Base-by-base conservation (phyloP, 148 eudicot species). In the Drosera capensis region DNA sequence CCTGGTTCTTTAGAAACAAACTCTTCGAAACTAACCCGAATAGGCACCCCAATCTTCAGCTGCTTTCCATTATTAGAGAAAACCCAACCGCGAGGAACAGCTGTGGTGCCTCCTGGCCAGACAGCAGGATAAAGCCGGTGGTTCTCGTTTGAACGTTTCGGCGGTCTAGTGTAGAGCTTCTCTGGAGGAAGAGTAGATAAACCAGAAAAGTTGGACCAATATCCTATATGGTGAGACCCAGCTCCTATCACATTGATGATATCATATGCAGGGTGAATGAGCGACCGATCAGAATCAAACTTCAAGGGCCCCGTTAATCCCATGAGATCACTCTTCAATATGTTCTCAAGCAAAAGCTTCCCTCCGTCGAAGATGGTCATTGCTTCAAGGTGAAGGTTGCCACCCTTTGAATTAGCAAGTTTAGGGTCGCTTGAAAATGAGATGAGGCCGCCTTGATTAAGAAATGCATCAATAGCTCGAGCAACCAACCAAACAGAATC, bases 71-170 rank as follows among this genome's bases (percentile, higher is more conserved):
- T 75, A 49, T 66, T 78, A 14, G 99, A 95, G 60, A 90, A 90
- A 59, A 80, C 87, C 93, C 99, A 90, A 25, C 99, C 99, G 58
- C 99, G 93, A 40, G 99, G 99, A 18, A 46, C 56, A 13, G 44
- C 30, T 13, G 65, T 64, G 14, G 81, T 50, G 19, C 85, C 82
- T 54, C 85, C 99, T 1, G 99, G 95, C 99, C 99, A 90, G 45
- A 84, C 25, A 34, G 73, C 82, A 51, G 79, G 70, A 30, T 69
- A 43, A 18, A 90, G 66, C 7, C 53, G 47, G 44, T 73, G 85
- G 45, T 50, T 78, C 20, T 62, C 68, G 26, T 63, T 60, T 23
- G 97, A 88, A 42, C 67, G 68, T 45, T 80, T 80, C 22, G 74
- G 59, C 8, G 80, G 85, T 50, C 22, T 55, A 16, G 59, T 63